These are phyloP conservation scores for Magnaporthiopsis incrustans DNA, from an alignment of 2,329 filamentous ascomycete species.

Conservation along the genomic window DNA sequence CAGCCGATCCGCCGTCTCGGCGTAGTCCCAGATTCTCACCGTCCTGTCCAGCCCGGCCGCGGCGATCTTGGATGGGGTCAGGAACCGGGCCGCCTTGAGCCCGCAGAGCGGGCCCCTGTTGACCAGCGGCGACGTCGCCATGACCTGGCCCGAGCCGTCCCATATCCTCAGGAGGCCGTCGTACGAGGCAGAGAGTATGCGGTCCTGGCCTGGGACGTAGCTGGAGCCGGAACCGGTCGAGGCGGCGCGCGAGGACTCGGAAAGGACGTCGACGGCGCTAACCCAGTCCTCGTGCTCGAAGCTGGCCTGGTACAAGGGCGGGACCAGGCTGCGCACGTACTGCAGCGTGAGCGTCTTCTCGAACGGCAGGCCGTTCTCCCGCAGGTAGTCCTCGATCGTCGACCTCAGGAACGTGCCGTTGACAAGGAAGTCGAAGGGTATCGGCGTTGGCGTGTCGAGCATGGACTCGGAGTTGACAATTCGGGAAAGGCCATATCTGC, in stretches of 20 bases:
- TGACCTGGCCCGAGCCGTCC: conserved; percentile 78
- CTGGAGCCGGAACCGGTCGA: conserved; percentile 44
- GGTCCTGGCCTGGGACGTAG: conserved; percentile 49
- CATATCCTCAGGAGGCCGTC: conserved; percentile 85
- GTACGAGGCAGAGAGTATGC: conserved; percentile 87
- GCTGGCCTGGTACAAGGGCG: conserved; percentile 79
- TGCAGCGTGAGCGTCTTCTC: conserved; percentile 84
- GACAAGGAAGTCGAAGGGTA: conserved; percentile 90
- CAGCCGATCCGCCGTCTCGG: conserved; percentile 54
- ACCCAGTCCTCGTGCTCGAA: conserved; percentile 99
- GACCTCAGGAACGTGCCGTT: conserved; percentile 88
- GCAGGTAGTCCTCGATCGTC: conserved; percentile 84
- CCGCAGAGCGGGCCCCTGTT: conserved; percentile 68
- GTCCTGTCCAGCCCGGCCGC: conserved; percentile 80
- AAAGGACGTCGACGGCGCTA: conserved; percentile 75
- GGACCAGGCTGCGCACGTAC: conserved; percentile 86
- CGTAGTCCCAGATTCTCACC: conserved; percentile 84
- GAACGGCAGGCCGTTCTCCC: conserved; percentile 75
- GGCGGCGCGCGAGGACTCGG: conserved; percentile 50
- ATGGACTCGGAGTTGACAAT: conserved; percentile 66
- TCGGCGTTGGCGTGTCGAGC: conserved; percentile 57
- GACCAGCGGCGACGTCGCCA: conserved; percentile 64
- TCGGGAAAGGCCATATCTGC: conserved; percentile 61
- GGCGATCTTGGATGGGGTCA: conserved; percentile 69
- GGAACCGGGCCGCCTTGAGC: conserved; percentile 75